phyloP scores from a whole-genome alignment of 2,329 filamentous ascomycete species.

The Neurospora crassa region DNA sequence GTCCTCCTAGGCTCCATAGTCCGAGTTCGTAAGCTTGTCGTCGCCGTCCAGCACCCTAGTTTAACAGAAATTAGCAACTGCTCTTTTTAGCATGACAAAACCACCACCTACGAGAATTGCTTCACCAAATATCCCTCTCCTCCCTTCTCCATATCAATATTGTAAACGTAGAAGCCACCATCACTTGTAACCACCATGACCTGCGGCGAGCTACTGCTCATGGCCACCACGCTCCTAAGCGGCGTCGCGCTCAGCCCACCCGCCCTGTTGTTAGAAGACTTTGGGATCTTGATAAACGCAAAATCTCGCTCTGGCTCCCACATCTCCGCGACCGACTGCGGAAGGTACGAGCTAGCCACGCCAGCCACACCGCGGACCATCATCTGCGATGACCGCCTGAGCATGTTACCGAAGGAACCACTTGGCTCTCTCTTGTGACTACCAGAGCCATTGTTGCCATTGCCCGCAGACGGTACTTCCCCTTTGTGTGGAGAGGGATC shows the following conservation, averaged over 20 bases:
- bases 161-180: slow-evolving; percentile 89
- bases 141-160: slow-evolving; percentile 87
- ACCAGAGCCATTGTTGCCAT: slow-evolving; percentile 15
- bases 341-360: slow-evolving; percentile 84
- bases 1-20: slow-evolving; percentile 29
- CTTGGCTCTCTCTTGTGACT: slow-evolving; percentile 40
- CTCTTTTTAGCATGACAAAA: background rate
- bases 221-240: slow-evolving; percentile 85
- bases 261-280: slow-evolving; percentile 29
- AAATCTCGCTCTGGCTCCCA: slow-evolving; percentile 95
- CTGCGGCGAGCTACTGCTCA: slow-evolving; percentile 89
- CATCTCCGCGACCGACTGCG: slow-evolving; percentile 90
- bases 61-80: background rate
- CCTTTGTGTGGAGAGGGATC: slow-evolving; percentile 34
- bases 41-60: slow-evolving; percentile 44
- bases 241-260: slow-evolving; percentile 30
- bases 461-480: slow-evolving; percentile 25
- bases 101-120: slow-evolving; percentile 71
- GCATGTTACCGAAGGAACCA: slow-evolving; percentile 79
- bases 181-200: slow-evolving; percentile 98
- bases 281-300: slow-evolving; percentile 89
- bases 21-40: slow-evolving; percentile 42
- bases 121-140: slow-evolving; percentile 87
- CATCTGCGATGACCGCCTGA: slow-evolving; percentile 89
- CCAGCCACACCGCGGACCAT: slow-evolving; percentile 84